These are phyloP conservation scores for Globisporangium takayamanum DNA, from an alignment of 352 stramenopile genomes.

Conservation along the genomic window DNA sequence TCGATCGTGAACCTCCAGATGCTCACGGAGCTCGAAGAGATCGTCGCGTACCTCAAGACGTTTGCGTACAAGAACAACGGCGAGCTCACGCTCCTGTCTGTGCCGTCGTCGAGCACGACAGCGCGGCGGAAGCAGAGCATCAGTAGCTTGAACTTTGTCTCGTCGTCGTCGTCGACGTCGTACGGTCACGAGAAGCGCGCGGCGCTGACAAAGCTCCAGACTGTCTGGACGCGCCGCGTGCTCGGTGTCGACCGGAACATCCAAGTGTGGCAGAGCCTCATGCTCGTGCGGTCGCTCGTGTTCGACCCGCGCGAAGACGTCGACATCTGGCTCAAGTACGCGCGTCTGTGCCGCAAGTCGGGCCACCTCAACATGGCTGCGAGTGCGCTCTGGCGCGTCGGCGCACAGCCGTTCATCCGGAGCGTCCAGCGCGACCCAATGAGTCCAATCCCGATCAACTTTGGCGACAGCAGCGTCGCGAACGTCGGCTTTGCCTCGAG, in stretches of 20 bases:
- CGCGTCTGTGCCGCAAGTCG: constrained; percentile 88
- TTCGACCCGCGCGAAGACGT: constrained; percentile 88
- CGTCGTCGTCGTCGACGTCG: constrained; percentile 59
- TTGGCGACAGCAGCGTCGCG: constrained; percentile 40
- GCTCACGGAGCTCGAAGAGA: constrained; percentile 94
- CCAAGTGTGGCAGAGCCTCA: constrained; percentile 92
- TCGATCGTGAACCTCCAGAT: constrained; percentile 97
- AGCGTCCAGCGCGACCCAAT: constrained; percentile 69
- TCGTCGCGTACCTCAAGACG: constrained; percentile 78
- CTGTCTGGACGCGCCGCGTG: constrained; percentile 84
- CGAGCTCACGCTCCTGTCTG: constrained; percentile 63
- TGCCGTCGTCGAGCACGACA: constrained; percentile 23
- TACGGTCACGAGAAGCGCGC: constrained; percentile 71
- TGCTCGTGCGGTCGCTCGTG: constrained; percentile 93
- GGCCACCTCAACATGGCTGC: constrained; percentile 83
- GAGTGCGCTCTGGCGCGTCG: constrained; percentile 75
- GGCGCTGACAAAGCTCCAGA: constrained; percentile 69
- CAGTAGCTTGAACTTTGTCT: constrained; percentile 76
- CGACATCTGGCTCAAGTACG: constrained; percentile 93
- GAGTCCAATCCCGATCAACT: constrained; percentile 60
- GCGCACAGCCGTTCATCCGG: constrained; percentile 71
- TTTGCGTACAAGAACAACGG: constrained; percentile 78
- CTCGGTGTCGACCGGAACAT: constrained; percentile 94
- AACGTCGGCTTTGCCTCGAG: constrained; percentile 50
- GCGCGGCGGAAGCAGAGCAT: constrained; percentile 68